Evolutionary conservation across 1,139 yeast genomes (phyloP).

Genomic region (Yarrowia galli): DNA sequence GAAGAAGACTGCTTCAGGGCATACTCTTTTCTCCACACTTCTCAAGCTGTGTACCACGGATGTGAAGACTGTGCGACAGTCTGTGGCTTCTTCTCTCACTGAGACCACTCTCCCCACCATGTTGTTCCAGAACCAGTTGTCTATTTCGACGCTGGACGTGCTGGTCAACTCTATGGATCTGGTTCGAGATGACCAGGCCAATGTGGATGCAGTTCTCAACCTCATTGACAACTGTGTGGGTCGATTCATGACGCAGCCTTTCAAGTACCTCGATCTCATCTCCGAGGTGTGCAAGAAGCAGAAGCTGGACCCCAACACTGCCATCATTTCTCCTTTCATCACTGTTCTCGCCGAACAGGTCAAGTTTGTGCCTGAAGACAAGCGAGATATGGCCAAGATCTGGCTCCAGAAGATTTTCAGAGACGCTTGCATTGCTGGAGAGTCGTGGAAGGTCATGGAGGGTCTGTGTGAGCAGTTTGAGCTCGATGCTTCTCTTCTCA

Average conservation of each 20-base stretch:
- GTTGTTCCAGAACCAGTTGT: conserved; percentile 57
- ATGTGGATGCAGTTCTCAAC: conserved; percentile 56
- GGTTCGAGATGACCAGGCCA: conserved; percentile 40
- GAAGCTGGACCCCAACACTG: conserved; percentile 42
- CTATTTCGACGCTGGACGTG: conserved; percentile 49
- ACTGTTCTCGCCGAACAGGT: conserved; percentile 78
- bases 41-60: conserved; percentile 40
- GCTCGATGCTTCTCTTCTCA: background rate
- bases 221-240: conserved; percentile 77
- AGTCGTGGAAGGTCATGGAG: conserved; percentile 43
- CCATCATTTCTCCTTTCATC: conserved; percentile 66
- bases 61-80: conserved; percentile 1
- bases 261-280: conserved; percentile 73
- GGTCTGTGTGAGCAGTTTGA: conserved; percentile 9
- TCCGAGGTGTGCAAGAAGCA: conserved; percentile 42
- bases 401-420: conserved; percentile 60
- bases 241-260: conserved; percentile 75
- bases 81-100: conserved; percentile 52
- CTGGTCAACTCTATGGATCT: conserved; percentile 45
- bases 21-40: conserved; percentile 65
- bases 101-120: conserved; percentile 56
- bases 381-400: conserved; percentile 42
- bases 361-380: conserved; percentile 57
- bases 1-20: conserved; percentile 54
- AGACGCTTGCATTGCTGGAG: conserved; percentile 49